Evolutionary conservation across 305 asterid species (phyloP).

Genomic region (Andrographis paniculata): DNA sequence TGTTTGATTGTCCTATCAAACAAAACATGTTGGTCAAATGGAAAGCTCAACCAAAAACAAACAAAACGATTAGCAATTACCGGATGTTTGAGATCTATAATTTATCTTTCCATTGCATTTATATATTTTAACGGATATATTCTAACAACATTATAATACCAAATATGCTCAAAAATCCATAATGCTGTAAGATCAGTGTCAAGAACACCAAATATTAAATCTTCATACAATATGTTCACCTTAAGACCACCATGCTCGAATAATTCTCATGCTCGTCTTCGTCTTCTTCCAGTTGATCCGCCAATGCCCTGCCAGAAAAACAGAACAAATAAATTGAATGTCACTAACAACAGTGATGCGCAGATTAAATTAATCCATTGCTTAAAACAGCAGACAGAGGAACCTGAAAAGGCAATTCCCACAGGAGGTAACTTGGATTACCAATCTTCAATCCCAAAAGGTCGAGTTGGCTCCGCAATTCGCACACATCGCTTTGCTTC

Average conservation of each 20-base stretch:
- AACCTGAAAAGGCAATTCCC: slow-evolving; percentile 91
- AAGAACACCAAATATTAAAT: not conserved
- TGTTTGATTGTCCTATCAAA: slow-evolving; percentile 70
- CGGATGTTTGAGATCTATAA: not conserved
- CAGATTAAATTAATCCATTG: slow-evolving; percentile 12
- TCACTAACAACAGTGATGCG: slow-evolving; percentile 6
- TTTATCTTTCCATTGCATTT: too few relatives aligned
- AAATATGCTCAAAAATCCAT: too few relatives aligned
- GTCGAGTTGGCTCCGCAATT: slow-evolving; percentile 61
- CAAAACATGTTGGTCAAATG: slow-evolving; percentile 20
- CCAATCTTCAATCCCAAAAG: slow-evolving; percentile 64
- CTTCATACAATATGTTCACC: slow-evolving; percentile 28
- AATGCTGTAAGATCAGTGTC: too few relatives aligned
- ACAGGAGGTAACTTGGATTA: slow-evolving; percentile 73
- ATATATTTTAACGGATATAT: too few relatives aligned
- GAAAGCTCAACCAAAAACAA: not conserved
- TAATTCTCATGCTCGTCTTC: slow-evolving; percentile 79
- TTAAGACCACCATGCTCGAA: slow-evolving; percentile 69
- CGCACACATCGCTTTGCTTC: slow-evolving; percentile 51
- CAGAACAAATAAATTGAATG: too few relatives aligned
- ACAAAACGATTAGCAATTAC: too few relatives aligned
- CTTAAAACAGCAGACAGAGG: not conserved
- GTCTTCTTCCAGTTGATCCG: slow-evolving; percentile 88
- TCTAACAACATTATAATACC: too few relatives aligned
- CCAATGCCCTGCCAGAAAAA: slow-evolving; percentile 53